Evolutionary conservation across 1,284 basidiomycete genomes (phyloP).

Genomic region (Sporisorium reilianum): DNA sequence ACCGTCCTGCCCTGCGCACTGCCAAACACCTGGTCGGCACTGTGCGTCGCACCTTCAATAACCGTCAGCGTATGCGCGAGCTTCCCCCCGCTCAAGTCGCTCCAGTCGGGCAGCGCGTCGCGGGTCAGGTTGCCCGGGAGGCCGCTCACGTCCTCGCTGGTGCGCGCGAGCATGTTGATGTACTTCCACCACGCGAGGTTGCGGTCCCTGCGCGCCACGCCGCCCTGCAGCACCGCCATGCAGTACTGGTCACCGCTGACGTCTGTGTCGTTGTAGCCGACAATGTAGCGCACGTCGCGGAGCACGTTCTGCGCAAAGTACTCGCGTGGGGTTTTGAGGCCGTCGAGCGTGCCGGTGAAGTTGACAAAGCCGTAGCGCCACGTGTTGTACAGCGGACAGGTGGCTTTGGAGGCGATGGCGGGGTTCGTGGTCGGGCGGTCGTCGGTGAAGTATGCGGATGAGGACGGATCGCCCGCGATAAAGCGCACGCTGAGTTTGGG

Average conservation of each 20-base stretch:
- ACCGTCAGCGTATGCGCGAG: slow-evolving; percentile 59
- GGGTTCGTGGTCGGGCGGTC: slow-evolving; percentile 58
- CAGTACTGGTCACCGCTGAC: slow-evolving; percentile 63
- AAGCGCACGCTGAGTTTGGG: slow-evolving; percentile 50
- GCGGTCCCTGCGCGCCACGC: slow-evolving; percentile 57
- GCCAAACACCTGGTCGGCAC: slow-evolving; percentile 59
- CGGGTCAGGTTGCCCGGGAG: slow-evolving; percentile 55
- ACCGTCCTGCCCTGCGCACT: slow-evolving; percentile 57
- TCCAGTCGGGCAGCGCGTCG: slow-evolving; percentile 61
- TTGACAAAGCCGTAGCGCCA: slow-evolving; percentile 67
- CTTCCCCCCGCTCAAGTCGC: slow-evolving; percentile 31
- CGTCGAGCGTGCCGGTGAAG: slow-evolving; percentile 55
- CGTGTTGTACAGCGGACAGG: slow-evolving; percentile 60
- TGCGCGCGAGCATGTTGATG: slow-evolving; percentile 61
- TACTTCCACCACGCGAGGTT: slow-evolving; percentile 68
- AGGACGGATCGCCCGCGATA: slow-evolving; percentile 63
- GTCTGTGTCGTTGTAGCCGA: slow-evolving; percentile 58
- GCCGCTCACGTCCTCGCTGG: slow-evolving; percentile 52
- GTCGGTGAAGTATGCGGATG: slow-evolving; percentile 59
- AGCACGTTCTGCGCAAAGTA: slow-evolving; percentile 60
- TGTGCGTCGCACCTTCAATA: slow-evolving; percentile 59
- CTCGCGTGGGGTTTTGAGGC: slow-evolving; percentile 44
- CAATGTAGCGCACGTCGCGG: slow-evolving; percentile 64
- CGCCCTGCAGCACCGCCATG: slow-evolving; percentile 66
- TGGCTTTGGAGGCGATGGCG: slow-evolving; percentile 37